Evolutionary conservation across 2,329 filamentous ascomycete genomes (phyloP).

Genomic region (Fusarium setosum): DNA sequence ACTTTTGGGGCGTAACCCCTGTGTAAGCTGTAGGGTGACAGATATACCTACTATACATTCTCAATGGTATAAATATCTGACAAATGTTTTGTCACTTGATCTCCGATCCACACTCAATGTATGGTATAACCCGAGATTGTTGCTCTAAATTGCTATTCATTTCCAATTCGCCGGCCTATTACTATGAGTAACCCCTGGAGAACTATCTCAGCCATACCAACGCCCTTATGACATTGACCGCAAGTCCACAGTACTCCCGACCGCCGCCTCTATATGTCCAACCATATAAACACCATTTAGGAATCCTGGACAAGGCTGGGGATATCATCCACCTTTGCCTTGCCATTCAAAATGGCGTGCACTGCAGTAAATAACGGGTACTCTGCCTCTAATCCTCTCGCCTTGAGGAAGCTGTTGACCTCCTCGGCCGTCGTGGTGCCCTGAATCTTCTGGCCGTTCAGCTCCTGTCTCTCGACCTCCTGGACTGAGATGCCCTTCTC

Average conservation of each 20-base stretch:
- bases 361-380: slow-evolving; percentile 96
- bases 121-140: background rate
- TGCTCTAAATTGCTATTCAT: slow-evolving; percentile 27
- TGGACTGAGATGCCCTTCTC: slow-evolving; percentile 82
- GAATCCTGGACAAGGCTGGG: slow-evolving; percentile 70
- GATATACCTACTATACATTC: too few relatives aligned
- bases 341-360: slow-evolving; percentile 80
- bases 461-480: slow-evolving; percentile 87
- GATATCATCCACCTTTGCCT: slow-evolving; percentile 82
- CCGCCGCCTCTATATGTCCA: slow-evolving; percentile 2
- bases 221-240: slow-evolving; percentile 33
- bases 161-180: slow-evolving; percentile 24
- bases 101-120: too few relatives aligned
- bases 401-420: slow-evolving; percentile 89
- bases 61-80: too few relatives aligned
- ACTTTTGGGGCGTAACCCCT: slow-evolving; percentile 6
- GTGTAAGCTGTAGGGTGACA: background rate
- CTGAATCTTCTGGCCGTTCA: slow-evolving; percentile 97
- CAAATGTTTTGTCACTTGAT: too few relatives aligned
- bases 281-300: slow-evolving; percentile 8
- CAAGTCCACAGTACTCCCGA: slow-evolving; percentile 3
- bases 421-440: slow-evolving; percentile 92
- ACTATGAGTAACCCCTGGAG: slow-evolving; percentile 10
- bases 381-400: slow-evolving; percentile 79
- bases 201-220: slow-evolving; percentile 33